These are phyloP conservation scores for Meredithiella fracta DNA, from an alignment of 2,329 filamentous ascomycete genomes.

Conservation along the genomic window DNA sequence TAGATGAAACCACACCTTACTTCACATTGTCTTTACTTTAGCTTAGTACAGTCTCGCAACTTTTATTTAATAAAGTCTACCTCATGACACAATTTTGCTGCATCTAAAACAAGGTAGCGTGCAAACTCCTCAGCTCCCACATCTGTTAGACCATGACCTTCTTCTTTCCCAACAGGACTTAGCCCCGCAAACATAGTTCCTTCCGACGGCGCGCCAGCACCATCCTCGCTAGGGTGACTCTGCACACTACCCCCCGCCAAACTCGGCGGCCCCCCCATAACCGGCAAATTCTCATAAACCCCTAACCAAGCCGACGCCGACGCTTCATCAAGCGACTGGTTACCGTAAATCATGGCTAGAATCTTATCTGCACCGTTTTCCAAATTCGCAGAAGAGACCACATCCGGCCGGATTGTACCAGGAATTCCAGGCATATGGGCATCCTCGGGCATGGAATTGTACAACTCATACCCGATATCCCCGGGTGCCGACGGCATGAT, in stretches of 20 bases:
- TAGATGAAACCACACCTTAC: no score
- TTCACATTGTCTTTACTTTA: no score
- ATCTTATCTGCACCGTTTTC: constrained; percentile 1
- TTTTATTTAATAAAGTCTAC: neutral
- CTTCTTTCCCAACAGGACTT: no score
- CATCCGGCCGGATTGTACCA: neutral
- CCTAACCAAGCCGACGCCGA: neutral
- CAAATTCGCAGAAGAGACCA: no score
- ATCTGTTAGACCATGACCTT: no score
- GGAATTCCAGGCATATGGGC: neutral
- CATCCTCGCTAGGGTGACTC: neutral
- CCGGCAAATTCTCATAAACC: neutral
- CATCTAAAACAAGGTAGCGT: no score
- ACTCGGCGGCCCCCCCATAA: neutral
- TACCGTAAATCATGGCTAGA: constrained; percentile 11
- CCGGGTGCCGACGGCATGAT: constrained; percentile 3
- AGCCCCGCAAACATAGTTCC: no score
- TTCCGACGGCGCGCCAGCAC: no score
- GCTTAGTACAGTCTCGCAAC: no score
- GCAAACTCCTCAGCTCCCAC: no score
- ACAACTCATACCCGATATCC: neutral
- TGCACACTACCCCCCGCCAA: neutral
- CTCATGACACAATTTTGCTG: no score
- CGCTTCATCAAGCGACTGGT: neutral
- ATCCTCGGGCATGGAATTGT: neutral